Conservation (phyloP, 352 stramenopile species). For the Phytopythium chamaehyphon region DNA sequence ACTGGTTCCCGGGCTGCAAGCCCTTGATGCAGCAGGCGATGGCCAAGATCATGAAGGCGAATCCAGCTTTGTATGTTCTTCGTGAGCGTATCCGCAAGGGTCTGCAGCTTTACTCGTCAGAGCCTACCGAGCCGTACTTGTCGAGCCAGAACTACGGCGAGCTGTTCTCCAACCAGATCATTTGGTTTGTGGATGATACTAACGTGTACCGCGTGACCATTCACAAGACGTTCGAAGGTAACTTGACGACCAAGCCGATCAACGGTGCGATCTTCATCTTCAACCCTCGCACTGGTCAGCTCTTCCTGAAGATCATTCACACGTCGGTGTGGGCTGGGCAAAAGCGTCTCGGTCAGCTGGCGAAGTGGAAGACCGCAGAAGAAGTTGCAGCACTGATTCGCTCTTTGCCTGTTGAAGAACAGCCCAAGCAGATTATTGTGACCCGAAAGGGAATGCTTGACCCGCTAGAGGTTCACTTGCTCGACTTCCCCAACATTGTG, state of each 20-base stretch:
- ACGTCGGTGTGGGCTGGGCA: constrained; percentile 99
- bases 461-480: constrained; percentile 97
- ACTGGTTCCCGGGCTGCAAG: constrained; percentile 99
- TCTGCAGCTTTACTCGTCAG: constrained; percentile 99
- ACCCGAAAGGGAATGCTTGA: constrained; percentile 99
- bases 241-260: constrained; percentile 99
- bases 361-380: constrained; percentile 99
- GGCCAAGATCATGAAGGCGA: constrained; percentile 99
- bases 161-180: constrained; percentile 99
- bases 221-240: constrained; percentile 99
- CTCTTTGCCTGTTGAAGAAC: constrained; percentile 98
- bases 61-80: constrained; percentile 99
- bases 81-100: constrained; percentile 99
- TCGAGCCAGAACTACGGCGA: constrained; percentile 99
- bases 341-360: constrained; percentile 98
- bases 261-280: constrained; percentile 99
- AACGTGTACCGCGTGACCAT: constrained; percentile 99
- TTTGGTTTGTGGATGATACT: constrained; percentile 99
- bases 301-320: constrained; percentile 99
- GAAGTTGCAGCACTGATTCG: constrained; percentile 99
- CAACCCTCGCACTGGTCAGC: constrained; percentile 98
- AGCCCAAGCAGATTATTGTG: constrained; percentile 99
- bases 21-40: constrained; percentile 99
- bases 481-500: constrained; percentile 99
- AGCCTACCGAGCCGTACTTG: constrained; percentile 99